These are phyloP conservation scores for Boletus fagicola DNA, from an alignment of 768 basidiomycete genomes.

Conservation along the genomic window DNA sequence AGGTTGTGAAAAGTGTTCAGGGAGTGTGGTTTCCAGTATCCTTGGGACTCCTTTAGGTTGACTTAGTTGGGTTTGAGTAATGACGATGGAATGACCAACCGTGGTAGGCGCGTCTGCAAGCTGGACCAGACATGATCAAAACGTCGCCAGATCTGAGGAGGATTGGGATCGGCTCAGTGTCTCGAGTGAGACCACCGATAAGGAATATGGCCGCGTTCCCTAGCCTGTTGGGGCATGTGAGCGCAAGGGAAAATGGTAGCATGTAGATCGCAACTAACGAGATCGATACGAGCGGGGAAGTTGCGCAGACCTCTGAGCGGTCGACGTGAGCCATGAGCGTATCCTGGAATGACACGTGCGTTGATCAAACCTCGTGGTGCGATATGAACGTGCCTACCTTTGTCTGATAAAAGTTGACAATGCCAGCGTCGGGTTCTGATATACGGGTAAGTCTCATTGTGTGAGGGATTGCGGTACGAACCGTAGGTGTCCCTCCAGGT, in stretches of 20 bases:
- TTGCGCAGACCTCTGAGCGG: conserved; percentile 90
- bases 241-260: neutral
- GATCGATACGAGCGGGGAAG: conserved; percentile 89
- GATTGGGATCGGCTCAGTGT: conserved; percentile 73
- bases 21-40: conserved; percentile 79
- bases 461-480: conserved; percentile 30
- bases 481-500: conserved; percentile 80
- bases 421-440: conserved; percentile 91
- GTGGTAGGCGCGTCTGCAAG: conserved; percentile 86
- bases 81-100: conserved; percentile 47
- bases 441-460: neutral
- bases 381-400: conserved; percentile 40
- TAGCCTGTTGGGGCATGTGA: conserved; percentile 47
- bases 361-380: neutral
- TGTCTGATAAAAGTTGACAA: conserved; percentile 92
- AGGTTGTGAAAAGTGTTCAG: conserved; percentile 47
- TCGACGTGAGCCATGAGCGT: conserved; percentile 98
- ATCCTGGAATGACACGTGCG: conserved; percentile 43
- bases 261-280: conserved; percentile 56
- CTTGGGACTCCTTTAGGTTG: conserved; percentile 69
- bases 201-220: conserved; percentile 90
- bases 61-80: neutral
- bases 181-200: conserved; percentile 79
- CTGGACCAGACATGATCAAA: conserved; percentile 88
- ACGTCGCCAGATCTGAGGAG: conserved; percentile 89